These are phyloP conservation scores for Globisporangium sylvaticum DNA, from an alignment of 352 stramenopile species.

Conservation along the genomic window DNA sequence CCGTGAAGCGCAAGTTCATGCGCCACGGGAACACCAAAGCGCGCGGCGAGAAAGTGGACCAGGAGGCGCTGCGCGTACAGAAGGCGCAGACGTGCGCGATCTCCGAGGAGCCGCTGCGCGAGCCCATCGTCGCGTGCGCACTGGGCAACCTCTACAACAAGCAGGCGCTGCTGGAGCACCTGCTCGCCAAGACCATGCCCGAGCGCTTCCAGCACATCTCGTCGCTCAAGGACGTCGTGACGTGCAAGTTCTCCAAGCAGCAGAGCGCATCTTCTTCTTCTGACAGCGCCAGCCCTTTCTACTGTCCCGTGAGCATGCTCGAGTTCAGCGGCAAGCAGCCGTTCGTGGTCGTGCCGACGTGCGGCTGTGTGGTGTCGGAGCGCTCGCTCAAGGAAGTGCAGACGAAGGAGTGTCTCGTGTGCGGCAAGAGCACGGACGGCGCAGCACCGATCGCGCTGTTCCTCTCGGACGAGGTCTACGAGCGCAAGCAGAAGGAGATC, in stretches of 20 bases:
- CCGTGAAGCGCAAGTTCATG: conserved; percentile 94
- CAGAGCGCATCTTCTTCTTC: not conserved
- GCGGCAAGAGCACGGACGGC: conserved; percentile 44
- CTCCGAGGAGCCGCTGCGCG: conserved; percentile 71
- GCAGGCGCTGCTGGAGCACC: conserved; percentile 74
- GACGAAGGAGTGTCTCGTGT: conserved; percentile 66
- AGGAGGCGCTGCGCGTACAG: conserved; percentile 53
- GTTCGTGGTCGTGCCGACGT: conserved; percentile 78
- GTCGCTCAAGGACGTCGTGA: conserved; percentile 86
- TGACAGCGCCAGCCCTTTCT: conserved; percentile 10
- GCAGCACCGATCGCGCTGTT: conserved; percentile 60
- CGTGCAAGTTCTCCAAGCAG: conserved; percentile 46
- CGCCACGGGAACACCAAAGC: conserved; percentile 79
- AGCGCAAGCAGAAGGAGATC: conserved; percentile 35
- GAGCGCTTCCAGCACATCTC: conserved; percentile 74
- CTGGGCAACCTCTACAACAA: conserved; percentile 93
- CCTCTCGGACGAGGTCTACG: conserved; percentile 54
- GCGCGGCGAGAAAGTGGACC: conserved; percentile 60
- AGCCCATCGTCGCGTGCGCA: conserved; percentile 85
- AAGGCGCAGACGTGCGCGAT: conserved; percentile 73
- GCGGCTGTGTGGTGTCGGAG: conserved; percentile 88
- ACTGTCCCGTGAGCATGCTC: conserved; percentile 84
- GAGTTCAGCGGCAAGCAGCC: conserved; percentile 87
- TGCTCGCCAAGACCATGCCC: conserved; percentile 79
- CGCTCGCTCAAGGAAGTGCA: conserved; percentile 83